Evolutionary conservation across 768 basidiomycete genomes (phyloP).

Genomic region (Pleurotus platypus): DNA sequence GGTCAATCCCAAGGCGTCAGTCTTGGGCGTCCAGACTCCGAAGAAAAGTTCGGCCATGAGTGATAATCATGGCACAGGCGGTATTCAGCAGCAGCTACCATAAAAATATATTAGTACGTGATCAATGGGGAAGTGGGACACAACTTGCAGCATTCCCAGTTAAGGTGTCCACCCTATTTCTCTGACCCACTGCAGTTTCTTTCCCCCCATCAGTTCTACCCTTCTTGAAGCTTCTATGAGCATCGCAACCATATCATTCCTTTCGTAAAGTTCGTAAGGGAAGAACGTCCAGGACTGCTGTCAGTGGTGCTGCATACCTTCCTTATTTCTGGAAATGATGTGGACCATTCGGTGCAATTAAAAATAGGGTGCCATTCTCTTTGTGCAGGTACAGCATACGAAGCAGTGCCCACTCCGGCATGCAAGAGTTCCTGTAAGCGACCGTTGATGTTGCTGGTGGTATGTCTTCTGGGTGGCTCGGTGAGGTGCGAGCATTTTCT

Average conservation of each 20-base stretch:
- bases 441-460: no score
- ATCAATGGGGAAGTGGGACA: neutral
- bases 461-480: no score
- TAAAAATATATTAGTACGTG: constrained; percentile 22
- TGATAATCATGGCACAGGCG: constrained; percentile 89
- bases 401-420: neutral
- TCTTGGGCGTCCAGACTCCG: constrained; percentile 74
- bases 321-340: constrained; percentile 36
- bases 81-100: constrained; percentile 67
- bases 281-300: constrained; percentile 52
- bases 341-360: neutral
- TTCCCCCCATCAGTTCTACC: constrained; percentile 49
- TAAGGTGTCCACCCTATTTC: constrained; percentile 59
- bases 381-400: neutral
- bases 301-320: constrained; percentile 59
- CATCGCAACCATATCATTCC: constrained; percentile 64
- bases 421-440: neutral
- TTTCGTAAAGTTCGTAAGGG: constrained; percentile 58
- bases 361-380: neutral
- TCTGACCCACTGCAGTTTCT: constrained; percentile 19
- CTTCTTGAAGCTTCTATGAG: constrained; percentile 49
- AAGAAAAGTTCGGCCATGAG: constrained; percentile 76
- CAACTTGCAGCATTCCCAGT: constrained; percentile 66
- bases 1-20: constrained; percentile 38
- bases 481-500: no score